Percentiles rank a stretch among this genome's conserved stretches.
Conservation (phyloP, 352 stramenopile species). For the Globisporangium abappressorium region DNA sequence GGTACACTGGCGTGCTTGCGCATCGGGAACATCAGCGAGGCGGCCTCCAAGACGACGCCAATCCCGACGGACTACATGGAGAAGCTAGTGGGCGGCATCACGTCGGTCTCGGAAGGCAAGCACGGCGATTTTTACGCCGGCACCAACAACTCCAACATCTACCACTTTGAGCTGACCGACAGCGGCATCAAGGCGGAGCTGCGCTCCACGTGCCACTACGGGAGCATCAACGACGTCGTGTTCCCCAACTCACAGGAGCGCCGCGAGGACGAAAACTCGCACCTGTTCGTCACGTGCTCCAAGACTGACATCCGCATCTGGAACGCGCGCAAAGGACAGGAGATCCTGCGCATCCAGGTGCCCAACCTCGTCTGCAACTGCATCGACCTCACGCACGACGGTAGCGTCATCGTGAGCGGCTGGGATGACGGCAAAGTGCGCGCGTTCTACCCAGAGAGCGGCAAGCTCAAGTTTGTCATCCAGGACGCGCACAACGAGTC, state of each 20-base stretch:
- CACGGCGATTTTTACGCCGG: conserved; percentile 88
- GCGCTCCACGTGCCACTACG: conserved; percentile 89
- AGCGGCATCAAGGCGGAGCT: conserved; percentile 52
- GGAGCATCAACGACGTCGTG: conserved; percentile 92
- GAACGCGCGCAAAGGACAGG: conserved; percentile 89
- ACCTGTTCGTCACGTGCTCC: conserved; percentile 95
- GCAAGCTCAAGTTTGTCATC: conserved; percentile 97
- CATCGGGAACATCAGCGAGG: conserved; percentile 53
- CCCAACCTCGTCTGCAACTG: conserved; percentile 97
- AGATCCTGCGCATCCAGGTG: conserved; percentile 96
- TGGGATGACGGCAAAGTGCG: conserved; percentile 97
- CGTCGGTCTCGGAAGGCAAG: conserved; percentile 83
- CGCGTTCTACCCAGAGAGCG: conserved; percentile 95
- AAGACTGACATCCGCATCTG: conserved; percentile 96
- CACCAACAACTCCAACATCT: conserved; percentile 94
- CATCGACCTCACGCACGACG: conserved; percentile 87
- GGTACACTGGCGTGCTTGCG: conserved; percentile 89
- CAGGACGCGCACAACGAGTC: conserved; percentile 93
- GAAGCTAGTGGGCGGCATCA: conserved; percentile 90
- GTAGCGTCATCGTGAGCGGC: conserved; percentile 90
- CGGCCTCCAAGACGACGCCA: conserved; percentile 58
- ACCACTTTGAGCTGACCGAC: conserved; percentile 75
- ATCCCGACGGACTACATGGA: conserved; percentile 68
- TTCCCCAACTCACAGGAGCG: conserved; percentile 76
- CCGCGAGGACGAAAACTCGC: conserved; percentile 76